Conservation (phyloP, 164 flowering plant species). For the Vitis cinerea region DNA sequence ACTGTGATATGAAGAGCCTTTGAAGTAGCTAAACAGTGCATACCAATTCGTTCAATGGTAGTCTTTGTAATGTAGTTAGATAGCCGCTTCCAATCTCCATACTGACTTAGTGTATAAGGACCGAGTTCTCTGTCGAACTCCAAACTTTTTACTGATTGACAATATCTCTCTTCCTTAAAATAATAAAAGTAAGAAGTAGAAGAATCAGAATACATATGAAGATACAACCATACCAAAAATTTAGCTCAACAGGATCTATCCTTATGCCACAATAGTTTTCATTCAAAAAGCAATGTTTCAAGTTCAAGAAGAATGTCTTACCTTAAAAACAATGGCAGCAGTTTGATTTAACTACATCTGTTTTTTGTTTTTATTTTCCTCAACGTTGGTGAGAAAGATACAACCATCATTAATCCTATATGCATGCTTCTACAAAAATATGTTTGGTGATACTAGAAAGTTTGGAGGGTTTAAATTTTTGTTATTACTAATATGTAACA, state of each 20-base stretch:
- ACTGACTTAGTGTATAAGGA: constrained; percentile 62
- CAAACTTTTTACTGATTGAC: constrained; percentile 59
- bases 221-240: background rate
- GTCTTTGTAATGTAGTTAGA: constrained; percentile 65
- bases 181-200: background rate
- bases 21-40: background rate
- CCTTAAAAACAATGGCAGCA: background rate
- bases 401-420: no score
- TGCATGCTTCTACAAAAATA: no score
- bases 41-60: constrained; percentile 70
- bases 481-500: no score
- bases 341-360: no score
- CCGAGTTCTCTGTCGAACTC: constrained; percentile 89
- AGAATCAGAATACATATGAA: background rate
- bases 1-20: background rate
- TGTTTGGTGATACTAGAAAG: no score
- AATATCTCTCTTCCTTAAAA: constrained; percentile 67
- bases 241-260: background rate
- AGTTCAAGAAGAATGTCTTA: background rate
- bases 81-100: constrained; percentile 71
- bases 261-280: background rate
- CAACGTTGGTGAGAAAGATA: background rate
- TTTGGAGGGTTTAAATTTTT: no score
- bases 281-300: background rate
- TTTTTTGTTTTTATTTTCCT: background rate